Conservation (phyloP, 1,284 basidiomycete genomes). For the Moniliella sp. region DNA sequence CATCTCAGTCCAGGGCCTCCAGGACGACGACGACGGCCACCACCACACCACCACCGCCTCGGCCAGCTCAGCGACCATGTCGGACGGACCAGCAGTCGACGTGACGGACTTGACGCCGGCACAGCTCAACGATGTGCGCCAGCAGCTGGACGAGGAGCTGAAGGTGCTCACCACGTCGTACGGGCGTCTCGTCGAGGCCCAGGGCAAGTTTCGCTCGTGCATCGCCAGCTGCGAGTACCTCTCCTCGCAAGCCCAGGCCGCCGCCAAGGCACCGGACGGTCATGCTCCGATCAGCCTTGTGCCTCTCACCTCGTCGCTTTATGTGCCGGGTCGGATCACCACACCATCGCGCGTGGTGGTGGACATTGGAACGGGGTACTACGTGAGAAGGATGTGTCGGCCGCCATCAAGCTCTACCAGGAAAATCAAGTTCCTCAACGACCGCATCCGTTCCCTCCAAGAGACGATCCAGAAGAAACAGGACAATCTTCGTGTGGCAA, state of each 20-base stretch:
- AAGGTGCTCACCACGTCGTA: slow-evolving; percentile 77
- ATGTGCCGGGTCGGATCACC: slow-evolving; percentile 70
- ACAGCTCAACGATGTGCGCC: slow-evolving; percentile 26
- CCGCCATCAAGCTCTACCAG: slow-evolving; percentile 22
- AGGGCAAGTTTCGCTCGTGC: slow-evolving; percentile 71
- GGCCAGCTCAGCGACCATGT: too few species aligned
- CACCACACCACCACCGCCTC: too few species aligned
- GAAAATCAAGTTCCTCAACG: slow-evolving; percentile 21
- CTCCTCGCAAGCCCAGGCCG: too few species aligned
- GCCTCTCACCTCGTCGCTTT: slow-evolving; percentile 76
- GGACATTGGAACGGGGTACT: slow-evolving; percentile 89
- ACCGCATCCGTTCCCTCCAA: slow-evolving; percentile 27
- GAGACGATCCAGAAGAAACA: slow-evolving; percentile 27
- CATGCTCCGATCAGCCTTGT: slow-evolving; percentile 62
- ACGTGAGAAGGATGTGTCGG: slow-evolving; percentile 60
- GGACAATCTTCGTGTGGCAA: slow-evolving; percentile 25
- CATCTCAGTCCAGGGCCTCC: too few species aligned
- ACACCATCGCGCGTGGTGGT: slow-evolving; percentile 72
- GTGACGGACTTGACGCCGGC: too few species aligned
- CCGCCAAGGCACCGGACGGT: too few species aligned
- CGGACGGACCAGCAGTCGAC: too few species aligned
- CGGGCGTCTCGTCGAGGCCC: slow-evolving; percentile 71
- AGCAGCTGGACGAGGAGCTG: slow-evolving; percentile 49
- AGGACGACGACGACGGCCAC: too few species aligned
- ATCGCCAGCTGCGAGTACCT: slow-evolving; percentile 59